Conservation (phyloP, 1,284 basidiomycete species). For the Ceratobasidium sp. region DNA sequence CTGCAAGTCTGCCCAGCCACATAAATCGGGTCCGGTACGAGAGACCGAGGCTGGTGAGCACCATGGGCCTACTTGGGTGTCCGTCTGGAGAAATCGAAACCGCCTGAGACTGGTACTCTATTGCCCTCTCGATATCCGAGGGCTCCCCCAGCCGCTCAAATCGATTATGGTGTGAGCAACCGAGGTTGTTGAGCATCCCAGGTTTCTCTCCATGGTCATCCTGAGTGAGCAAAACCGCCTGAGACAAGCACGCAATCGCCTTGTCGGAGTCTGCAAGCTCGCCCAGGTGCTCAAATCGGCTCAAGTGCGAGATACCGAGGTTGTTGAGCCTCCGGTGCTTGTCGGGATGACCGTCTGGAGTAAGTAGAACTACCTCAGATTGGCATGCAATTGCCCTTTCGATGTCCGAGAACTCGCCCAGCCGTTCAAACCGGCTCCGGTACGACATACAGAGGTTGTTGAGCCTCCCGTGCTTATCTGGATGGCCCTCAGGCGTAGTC, state of each 20-base stretch:
- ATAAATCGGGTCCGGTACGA: background rate
- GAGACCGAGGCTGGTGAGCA: background rate
- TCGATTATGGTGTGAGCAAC: background rate
- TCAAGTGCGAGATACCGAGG: slow-evolving; percentile 19
- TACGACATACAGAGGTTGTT: background rate
- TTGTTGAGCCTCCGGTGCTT: slow-evolving; percentile 1
- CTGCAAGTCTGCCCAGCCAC: no score
- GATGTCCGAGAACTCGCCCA: background rate
- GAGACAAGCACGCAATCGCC: background rate
- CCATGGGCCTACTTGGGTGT: background rate
- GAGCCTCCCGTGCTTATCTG: background rate
- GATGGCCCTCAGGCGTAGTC: slow-evolving; percentile 10
- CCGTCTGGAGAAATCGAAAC: background rate
- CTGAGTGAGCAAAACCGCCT: background rate
- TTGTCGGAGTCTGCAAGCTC: background rate
- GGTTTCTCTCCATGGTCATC: background rate
- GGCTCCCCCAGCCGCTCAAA: background rate
- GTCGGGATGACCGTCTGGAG: slow-evolving; percentile 14
- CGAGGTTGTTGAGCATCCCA: background rate
- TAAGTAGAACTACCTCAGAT: background rate
- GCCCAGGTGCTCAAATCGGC: background rate
- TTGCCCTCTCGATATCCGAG: slow-evolving; percentile 6
- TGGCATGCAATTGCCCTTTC: background rate
- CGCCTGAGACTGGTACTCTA: slow-evolving; percentile 16
- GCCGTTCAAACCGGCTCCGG: background rate